These are phyloP conservation scores for Fennellomyces sp. DNA, from an alignment of 371 early-diverging fungal species.

Conservation along the genomic window DNA sequence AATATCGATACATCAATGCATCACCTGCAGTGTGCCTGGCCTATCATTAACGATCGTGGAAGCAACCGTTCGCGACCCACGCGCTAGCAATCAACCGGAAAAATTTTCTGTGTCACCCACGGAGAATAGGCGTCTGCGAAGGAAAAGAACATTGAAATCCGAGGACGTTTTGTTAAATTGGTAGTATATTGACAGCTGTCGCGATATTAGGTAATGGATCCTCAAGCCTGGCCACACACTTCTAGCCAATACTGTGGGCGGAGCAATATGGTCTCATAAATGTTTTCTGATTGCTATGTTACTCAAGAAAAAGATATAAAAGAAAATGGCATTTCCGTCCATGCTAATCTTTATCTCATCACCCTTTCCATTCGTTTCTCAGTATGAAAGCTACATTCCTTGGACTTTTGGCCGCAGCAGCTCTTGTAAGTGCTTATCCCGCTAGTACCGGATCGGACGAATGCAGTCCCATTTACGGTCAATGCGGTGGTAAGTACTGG, in stretches of 20 bases:
- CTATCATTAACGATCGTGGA: too few species aligned
- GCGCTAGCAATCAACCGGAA: too few species aligned
- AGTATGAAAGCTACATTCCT: slow-evolving; percentile 4
- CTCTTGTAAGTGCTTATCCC: not conserved
- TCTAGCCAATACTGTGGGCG: not conserved
- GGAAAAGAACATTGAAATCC: not conserved
- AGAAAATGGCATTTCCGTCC: not conserved
- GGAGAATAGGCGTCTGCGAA: not conserved
- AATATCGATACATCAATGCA: too few species aligned
- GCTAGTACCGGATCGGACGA: not conserved
- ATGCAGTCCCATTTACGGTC: not conserved
- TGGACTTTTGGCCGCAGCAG: slow-evolving; percentile 1
- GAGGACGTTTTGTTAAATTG: not conserved
- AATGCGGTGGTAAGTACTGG: slow-evolving; percentile 7
- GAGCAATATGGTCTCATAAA: not conserved
- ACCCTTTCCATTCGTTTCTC: slow-evolving; percentile 1
- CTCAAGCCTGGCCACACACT: not conserved
- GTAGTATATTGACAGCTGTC: not conserved
- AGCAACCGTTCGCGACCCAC: too few species aligned
- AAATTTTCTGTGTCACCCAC: not conserved
- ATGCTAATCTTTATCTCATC: not conserved
- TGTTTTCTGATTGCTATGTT: too few species aligned
- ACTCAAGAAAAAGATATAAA: not conserved
- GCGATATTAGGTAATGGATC: not conserved
- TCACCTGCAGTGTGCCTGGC: too few species aligned